Evolutionary conservation across 2,329 filamentous ascomycete genomes (phyloP), one percentile per base, ranked within the genome.

Genomic region (Penicillium sp.): DNA sequence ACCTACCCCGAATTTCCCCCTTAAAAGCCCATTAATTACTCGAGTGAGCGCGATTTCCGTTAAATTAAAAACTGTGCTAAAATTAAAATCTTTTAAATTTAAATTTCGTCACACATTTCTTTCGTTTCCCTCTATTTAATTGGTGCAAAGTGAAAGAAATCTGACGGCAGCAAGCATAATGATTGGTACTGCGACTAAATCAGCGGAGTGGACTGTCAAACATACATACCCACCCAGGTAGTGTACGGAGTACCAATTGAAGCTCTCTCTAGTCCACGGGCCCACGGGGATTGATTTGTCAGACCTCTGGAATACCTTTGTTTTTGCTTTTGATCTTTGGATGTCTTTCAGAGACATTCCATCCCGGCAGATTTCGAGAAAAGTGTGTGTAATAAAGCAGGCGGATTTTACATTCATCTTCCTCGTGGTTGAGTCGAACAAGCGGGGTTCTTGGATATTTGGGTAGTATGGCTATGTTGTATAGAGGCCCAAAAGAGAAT

Each of bases 351-450:
- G 33, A 53, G 43, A 53, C 40, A 54, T 42, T 43, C 29, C 31
- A 49, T 39, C 48, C 51, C 33, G 15, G 15, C 37, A 40, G 40
- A 24, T 22, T 41, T 54, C 45, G 40, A 50, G 45, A 49, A 42
- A 24, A 39, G 9, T 39, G 4, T 10, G 22, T 9, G 24, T 9
- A 35, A 15, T 17, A 26, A 53, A 42, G 26, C 29, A 41, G 55
- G 35, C 52, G 45, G 28, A 51, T 59, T 58, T 48, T 31, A 57
- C 53, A 55, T 49, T 46, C 15, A 19, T 19, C 46, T n/a, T 31
- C 57, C 57, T 59, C 57, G 57, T 59, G 57, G 57, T 47, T 29
- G 35, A 21, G 44, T 58, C 33, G 56, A 59, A 58, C 57, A 49
- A 55, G 56, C 48, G 54, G 57, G 57, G 53, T 19, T 19, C 49